Conservation (phyloP, 1,139 yeast genomes). For the Pichiaceae sp. region DNA sequence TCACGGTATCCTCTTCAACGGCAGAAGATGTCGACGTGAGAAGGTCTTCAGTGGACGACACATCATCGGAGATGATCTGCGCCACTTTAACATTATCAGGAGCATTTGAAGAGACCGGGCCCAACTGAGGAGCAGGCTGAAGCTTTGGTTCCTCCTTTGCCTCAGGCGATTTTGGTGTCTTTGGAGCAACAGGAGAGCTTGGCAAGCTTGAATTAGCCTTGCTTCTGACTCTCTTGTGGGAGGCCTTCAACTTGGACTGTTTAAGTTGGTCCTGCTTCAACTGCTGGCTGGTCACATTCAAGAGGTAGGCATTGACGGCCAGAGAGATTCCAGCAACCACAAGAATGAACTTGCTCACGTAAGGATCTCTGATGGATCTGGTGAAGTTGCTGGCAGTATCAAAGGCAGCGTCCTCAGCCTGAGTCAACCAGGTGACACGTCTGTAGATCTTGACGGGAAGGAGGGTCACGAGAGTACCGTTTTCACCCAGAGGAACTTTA, state of each 20-base stretch:
- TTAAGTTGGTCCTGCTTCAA: conserved; percentile 8
- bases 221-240: not conserved
- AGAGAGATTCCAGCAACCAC: conserved; percentile 69
- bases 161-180: conserved; percentile 8
- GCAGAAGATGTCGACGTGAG: conserved; percentile 2
- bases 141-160: too few species aligned
- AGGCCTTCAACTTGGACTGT: conserved; percentile 1
- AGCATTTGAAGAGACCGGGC: conserved; percentile 2
- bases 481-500: conserved; percentile 32
- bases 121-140: conserved; percentile 8
- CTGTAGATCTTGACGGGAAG: conserved; percentile 61
- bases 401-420: conserved; percentile 56
- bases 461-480: conserved; percentile 57
- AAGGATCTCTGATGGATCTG: conserved; percentile 70
- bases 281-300: conserved; percentile 67
- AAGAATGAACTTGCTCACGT: conserved; percentile 71
- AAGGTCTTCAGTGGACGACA: conserved; percentile 7
- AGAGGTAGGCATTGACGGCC: conserved; percentile 73
- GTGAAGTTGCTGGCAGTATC: conserved; percentile 51
- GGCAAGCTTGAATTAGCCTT: not conserved
- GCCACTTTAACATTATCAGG: conserved; percentile 23
- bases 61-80: conserved; percentile 21
- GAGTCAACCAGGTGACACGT: conserved; percentile 56
- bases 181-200: conserved; percentile 5
- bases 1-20: conserved; percentile 9